Evolutionary conservation across 768 basidiomycete species (phyloP).

Genomic region (Lactifluus hygrophoroides): DNA sequence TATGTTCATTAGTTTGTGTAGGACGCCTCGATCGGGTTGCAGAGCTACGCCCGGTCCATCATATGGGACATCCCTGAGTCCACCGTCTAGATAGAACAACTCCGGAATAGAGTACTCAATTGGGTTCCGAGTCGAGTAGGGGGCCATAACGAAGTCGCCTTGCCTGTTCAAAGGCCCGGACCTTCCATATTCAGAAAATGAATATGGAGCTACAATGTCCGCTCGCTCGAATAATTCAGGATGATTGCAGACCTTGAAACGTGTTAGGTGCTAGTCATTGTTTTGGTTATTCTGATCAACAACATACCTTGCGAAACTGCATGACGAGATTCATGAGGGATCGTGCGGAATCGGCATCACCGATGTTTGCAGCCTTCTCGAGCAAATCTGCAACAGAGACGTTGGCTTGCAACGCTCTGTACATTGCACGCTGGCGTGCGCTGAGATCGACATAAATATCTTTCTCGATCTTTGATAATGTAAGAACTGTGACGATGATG

Average conservation of each 20-base stretch:
- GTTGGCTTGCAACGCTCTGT: conserved; percentile 82
- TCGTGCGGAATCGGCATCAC: conserved; percentile 85
- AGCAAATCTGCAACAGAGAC: conserved; percentile 93
- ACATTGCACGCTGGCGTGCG: conserved; percentile 83
- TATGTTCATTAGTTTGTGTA: conserved; percentile 74
- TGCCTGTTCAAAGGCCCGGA: conserved; percentile 80
- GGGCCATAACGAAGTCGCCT: conserved; percentile 71
- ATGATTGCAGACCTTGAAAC: conserved; percentile 83
- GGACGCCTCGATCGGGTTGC: conserved; percentile 39
- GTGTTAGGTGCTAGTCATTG: not conserved
- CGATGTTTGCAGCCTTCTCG: conserved; percentile 85
- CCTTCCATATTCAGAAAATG: conserved; percentile 75
- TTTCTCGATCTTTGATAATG: conserved; percentile 71
- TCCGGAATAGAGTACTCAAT: conserved; percentile 73
- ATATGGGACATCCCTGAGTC: conserved; percentile 55
- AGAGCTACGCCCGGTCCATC: conserved; percentile 40
- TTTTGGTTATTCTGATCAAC: not conserved
- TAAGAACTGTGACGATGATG: not conserved
- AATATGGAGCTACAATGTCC: conserved; percentile 89
- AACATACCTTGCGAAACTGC: conserved; percentile 91
- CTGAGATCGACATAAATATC: conserved; percentile 94
- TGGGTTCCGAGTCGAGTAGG: conserved; percentile 83
- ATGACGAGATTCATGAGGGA: conserved; percentile 99
- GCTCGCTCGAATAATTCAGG: conserved; percentile 97
- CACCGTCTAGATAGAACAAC: conserved; percentile 71